Evolutionary conservation across 2,329 filamentous ascomycete species (phyloP), one percentile per base, ranked within the genome.

Genomic region (Penicillium sp.): DNA sequence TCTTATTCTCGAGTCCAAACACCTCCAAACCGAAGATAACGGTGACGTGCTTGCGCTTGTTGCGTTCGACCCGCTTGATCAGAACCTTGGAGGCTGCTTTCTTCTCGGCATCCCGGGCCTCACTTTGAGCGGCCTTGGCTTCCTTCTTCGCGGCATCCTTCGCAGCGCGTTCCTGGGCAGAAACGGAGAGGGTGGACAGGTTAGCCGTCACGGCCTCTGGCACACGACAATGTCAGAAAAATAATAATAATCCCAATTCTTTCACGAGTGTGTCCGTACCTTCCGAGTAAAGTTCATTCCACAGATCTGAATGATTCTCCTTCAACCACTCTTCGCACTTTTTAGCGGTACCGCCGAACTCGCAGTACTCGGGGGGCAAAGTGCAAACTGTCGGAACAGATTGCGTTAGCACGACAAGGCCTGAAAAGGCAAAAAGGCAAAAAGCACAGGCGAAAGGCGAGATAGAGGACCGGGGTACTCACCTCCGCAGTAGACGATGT

Each of bases 131-230:
- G 45, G 93, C 93, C 76, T 95, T 96, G 49, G 90, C 89, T 32
- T 92, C 88, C 75, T 98, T 97, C 79, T 97, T 98, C 64, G 89
- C 86, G 29, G 92, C 90, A 72, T 98, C 93, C 72, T 96, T 96
- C 57, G 89, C 90, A 47, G 91, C 92, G 63, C 92, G 88, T 76
- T 96, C 92, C 72, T 95, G 90, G 44, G 90, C 92, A 56, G 93
- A 89, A 66, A 97, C 76, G 46, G 88, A 93, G 58, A 98, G 84
- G 31, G 88, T 84, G 46, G 89, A 86, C 45, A 95, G 87, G 61
- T 90, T 89, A 55, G 88, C 87, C 71, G 87, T 85, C 56, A 96
- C 76, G 13, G 88, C 87, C 75, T 91, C 88, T 88, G 62, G 54
- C 2, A 20, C 33, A 18, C 15, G 10, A 32, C 4, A 9, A 13